These are phyloP conservation scores for Globisporangium mamillatum DNA, from an alignment of 352 stramenopile species.

Conservation along the genomic window DNA sequence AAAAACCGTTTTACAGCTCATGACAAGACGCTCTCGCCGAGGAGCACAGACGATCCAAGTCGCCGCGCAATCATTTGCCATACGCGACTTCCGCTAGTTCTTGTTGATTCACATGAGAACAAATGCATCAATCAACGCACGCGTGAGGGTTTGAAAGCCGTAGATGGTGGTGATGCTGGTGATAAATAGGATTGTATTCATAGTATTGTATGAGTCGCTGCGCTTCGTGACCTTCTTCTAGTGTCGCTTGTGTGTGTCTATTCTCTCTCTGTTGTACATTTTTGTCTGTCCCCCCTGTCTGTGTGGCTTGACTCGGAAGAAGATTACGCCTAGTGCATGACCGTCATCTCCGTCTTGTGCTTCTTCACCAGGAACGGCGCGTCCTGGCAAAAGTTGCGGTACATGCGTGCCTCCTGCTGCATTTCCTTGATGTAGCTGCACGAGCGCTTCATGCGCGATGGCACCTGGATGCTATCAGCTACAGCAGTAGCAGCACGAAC, in stretches of 20 bases:
- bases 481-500: background rate
- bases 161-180: background rate
- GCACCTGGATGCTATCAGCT: background rate
- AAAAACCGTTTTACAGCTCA: too few relatives aligned
- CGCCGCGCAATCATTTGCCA: too few relatives aligned
- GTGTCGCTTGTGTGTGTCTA: background rate
- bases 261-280: background rate
- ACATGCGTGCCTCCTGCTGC: constrained; percentile 17
- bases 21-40: too few relatives aligned
- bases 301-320: background rate
- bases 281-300: background rate
- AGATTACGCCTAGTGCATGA: background rate
- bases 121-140: background rate
- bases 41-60: too few relatives aligned
- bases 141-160: background rate
- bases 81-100: background rate
- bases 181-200: constrained; percentile 13
- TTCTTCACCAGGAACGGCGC: constrained; percentile 2
- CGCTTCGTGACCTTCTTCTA: constrained; percentile 8
- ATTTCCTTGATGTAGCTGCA: constrained; percentile 23
- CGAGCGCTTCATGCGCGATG: constrained; percentile 15
- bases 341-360: background rate
- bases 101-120: background rate
- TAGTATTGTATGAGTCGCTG: constrained; percentile 13
- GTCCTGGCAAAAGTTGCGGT: constrained; percentile 2